phyloP scores from a whole-genome alignment of 805 yeast species.

The Wickerhamiella galacta region DNA sequence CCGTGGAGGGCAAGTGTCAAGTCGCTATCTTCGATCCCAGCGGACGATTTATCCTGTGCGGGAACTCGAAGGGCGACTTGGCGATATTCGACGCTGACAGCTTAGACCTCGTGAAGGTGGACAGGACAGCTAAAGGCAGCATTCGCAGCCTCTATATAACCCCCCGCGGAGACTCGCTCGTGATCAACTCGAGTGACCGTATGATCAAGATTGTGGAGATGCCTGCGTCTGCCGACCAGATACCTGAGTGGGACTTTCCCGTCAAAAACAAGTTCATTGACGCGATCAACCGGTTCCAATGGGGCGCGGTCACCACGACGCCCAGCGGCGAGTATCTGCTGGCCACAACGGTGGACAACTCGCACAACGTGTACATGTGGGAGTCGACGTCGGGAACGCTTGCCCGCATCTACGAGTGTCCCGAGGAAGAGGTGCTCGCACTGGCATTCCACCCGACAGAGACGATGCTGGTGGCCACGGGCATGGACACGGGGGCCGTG shows the following conservation, averaged over 20 bases:
- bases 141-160: neutral
- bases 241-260: neutral
- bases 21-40: neutral
- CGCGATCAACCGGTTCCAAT: neutral
- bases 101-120: neutral
- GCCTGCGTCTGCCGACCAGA: neutral
- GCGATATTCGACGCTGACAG: neutral
- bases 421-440: constrained; percentile 71
- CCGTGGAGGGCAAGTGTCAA: neutral
- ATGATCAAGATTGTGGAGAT: neutral
- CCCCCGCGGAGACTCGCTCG: neutral
- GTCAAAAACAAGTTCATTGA: constrained; percentile 2
- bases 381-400: constrained; percentile 79
- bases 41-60: neutral
- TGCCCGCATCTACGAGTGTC: constrained; percentile 77
- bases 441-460: constrained; percentile 72
- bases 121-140: neutral
- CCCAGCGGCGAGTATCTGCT: constrained; percentile 67
- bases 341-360: constrained; percentile 75
- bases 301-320: constrained; percentile 35
- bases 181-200: neutral
- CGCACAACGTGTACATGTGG: constrained; percentile 86
- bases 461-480: constrained; percentile 67
- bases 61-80: neutral
- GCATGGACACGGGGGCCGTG: constrained; percentile 66